Percentiles rank a stretch among this genome's conserved stretches.
Evolutionary conservation across 768 basidiomycete species (phyloP).

Genomic region (Pleurotus tuber-regium): DNA sequence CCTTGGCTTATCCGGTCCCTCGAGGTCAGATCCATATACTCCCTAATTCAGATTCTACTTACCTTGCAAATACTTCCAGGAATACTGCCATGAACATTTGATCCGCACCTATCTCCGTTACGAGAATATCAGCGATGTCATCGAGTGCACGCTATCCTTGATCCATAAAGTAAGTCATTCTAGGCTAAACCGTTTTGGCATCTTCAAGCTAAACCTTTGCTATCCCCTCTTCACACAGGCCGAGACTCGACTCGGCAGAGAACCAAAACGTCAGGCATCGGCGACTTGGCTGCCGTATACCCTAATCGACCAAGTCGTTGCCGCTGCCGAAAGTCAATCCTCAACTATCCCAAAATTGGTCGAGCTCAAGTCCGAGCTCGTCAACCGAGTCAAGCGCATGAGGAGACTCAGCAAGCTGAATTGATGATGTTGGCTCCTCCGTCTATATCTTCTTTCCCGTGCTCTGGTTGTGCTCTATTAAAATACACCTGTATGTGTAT

Average conservation of each 20-base stretch:
- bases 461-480: conserved; percentile 11
- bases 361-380: conserved; percentile 57
- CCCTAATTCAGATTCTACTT: not conserved
- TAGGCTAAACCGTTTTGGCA: not conserved
- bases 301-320: conserved; percentile 79
- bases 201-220: conserved; percentile 2
- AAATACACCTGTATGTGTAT: too few species aligned
- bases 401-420: conserved; percentile 55
- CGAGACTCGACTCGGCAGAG: conserved; percentile 49
- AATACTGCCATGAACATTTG: conserved; percentile 79
- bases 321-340: conserved; percentile 52
- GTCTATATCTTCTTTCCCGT: conserved; percentile 5
- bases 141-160: conserved; percentile 69
- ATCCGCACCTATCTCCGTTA: conserved; percentile 77
- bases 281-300: conserved; percentile 82
- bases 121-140: conserved; percentile 74
- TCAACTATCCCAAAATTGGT: conserved; percentile 30
- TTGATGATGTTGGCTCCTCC: conserved; percentile 14
- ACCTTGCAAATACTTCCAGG: conserved; percentile 31
- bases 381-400: conserved; percentile 63
- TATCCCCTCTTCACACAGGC: conserved; percentile 34
- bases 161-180: conserved; percentile 59
- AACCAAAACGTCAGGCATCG: conserved; percentile 51
- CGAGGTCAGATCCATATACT: conserved; percentile 50
- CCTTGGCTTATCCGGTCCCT: conserved; percentile 81